Evolutionary conservation across 352 stramenopile genomes (phyloP).

Genomic region (Globisporangium viniferum): DNA sequence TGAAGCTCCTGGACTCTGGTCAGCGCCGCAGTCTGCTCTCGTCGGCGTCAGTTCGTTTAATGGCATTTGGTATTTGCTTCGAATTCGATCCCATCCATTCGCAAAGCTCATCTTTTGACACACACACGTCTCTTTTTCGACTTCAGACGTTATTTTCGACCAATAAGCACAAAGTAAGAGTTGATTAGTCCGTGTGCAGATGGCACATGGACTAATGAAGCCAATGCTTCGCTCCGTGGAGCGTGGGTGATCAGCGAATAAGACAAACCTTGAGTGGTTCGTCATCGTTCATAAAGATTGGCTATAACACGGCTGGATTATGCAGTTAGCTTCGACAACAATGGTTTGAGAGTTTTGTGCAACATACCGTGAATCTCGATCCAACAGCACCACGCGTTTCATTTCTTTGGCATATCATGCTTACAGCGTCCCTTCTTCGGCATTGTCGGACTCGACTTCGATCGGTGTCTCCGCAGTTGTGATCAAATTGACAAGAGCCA

Average conservation of each 20-base stretch:
- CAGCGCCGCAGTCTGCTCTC: background rate
- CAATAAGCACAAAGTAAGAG: too few relatives aligned
- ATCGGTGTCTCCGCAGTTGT: background rate
- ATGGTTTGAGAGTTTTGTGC: background rate
- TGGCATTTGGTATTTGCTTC: background rate
- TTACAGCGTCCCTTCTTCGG: background rate
- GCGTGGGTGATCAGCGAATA: background rate
- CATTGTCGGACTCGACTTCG: background rate
- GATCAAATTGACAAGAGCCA: conserved; percentile 4
- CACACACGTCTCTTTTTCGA: too few relatives aligned
- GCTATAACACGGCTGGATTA: background rate
- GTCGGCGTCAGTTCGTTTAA: background rate
- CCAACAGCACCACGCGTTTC: background rate
- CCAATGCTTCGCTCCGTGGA: too few relatives aligned
- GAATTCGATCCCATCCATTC: background rate
- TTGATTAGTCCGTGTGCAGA: too few relatives aligned
- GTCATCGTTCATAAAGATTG: background rate
- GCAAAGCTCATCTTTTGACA: too few relatives aligned
- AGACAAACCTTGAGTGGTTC: background rate
- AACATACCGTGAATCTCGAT: background rate
- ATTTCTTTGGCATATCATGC: background rate
- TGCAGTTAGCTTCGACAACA: background rate
- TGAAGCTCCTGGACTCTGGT: background rate
- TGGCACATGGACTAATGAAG: too few relatives aligned
- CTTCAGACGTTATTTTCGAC: too few relatives aligned